Conservation (phyloP, 2,329 filamentous ascomycete genomes). For the Exophiala viscosa region DNA sequence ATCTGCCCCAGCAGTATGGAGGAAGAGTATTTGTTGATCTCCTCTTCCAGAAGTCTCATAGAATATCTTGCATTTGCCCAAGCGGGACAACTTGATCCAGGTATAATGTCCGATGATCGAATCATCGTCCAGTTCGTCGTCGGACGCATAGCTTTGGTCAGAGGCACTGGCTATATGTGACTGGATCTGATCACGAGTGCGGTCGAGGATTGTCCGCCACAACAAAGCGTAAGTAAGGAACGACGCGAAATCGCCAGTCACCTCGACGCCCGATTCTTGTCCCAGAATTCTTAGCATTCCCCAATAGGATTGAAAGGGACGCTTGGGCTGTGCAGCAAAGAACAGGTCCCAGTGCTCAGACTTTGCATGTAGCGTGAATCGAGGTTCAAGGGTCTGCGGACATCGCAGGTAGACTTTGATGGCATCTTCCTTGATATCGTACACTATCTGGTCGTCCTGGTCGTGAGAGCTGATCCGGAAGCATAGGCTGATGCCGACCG, state of each 20-base stretch:
- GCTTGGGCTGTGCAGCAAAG: slow-evolving; percentile 10
- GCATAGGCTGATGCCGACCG: neutral
- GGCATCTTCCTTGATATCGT: neutral
- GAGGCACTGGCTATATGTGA: neutral
- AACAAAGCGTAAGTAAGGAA: slow-evolving; percentile 14
- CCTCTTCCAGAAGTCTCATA: slow-evolving; percentile 20
- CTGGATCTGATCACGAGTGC: slow-evolving; percentile 8
- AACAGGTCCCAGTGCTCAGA: slow-evolving; percentile 17
- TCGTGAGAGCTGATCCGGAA: neutral
- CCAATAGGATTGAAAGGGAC: slow-evolving; percentile 24
- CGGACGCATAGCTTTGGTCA: neutral
- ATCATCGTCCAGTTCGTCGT: slow-evolving; percentile 21
- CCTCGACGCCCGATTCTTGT: slow-evolving; percentile 11
- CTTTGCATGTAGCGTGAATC: slow-evolving; percentile 14
- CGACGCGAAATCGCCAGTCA: slow-evolving; percentile 10
- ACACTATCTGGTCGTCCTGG: neutral
- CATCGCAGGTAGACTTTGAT: neutral
- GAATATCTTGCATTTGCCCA: slow-evolving; percentile 25
- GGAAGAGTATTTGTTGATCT: slow-evolving; percentile 17
- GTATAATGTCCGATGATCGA: slow-evolving; percentile 21
- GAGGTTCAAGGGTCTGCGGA: neutral
- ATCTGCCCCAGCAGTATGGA: slow-evolving; percentile 23
- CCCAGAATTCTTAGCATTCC: slow-evolving; percentile 23
- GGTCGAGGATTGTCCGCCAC: slow-evolving; percentile 19
- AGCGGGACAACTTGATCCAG: slow-evolving; percentile 12